These are phyloP conservation scores for Stylosanthes scabra DNA, from an alignment of 331 rosid genomes.

Conservation along the genomic window DNA sequence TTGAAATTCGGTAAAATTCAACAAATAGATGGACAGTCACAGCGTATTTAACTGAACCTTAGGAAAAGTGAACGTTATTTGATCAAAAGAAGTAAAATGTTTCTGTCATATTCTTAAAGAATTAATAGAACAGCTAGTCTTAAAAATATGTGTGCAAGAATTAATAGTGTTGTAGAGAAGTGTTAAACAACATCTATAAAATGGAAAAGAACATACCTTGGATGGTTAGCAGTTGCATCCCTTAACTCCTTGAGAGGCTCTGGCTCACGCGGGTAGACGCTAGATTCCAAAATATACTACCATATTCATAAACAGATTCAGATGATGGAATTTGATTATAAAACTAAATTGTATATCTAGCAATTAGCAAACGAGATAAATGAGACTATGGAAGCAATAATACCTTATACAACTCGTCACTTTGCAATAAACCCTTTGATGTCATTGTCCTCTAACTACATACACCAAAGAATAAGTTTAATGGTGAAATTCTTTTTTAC, in stretches of 20 bases:
- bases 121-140: background rate
- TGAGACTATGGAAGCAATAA: background rate
- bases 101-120: background rate
- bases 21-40: no score
- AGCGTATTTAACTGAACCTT: no score
- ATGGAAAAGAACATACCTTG: constrained; percentile 12
- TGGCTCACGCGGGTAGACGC: constrained; percentile 64
- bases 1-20: no score
- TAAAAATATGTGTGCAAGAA: background rate
- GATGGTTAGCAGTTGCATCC: constrained; percentile 49
- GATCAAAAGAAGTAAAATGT: background rate
- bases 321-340: background rate
- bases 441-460: constrained; percentile 6
- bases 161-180: background rate
- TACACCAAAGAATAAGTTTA: background rate
- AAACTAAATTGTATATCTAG: background rate
- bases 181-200: background rate
- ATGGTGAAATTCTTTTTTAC: background rate
- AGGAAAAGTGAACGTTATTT: background rate
- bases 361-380: background rate
- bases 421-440: background rate
- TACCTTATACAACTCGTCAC: background rate
- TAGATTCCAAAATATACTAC: constrained; percentile 69
- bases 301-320: constrained; percentile 7
- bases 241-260: constrained; percentile 65